Evolutionary conservation across 306 rosid genomes (phyloP), one percentile per base, ranked within the genome.

Genomic region (Quercus wislizeni): DNA sequence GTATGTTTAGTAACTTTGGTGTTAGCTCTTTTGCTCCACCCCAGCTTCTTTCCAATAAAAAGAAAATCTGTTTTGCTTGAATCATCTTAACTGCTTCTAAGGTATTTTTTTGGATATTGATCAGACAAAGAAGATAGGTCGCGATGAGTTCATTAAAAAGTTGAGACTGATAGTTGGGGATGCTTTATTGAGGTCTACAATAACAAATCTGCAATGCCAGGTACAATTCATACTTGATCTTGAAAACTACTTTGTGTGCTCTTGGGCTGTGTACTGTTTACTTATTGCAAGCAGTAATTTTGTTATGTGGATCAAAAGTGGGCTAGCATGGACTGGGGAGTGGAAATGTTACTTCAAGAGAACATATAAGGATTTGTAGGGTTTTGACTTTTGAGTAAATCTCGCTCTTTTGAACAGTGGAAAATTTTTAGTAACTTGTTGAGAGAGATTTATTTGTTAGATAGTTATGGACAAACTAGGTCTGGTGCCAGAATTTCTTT

Each of bases 101-200:
- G 3, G 5, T 51, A 27, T 21, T 75, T 20, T 30, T 33, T 68
- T 33, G 27, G 55, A 33, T 55, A 30, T 78, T 83, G 74, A 51
- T 72, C 87, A 94, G 99, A 84, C 84, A 64, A 92, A 89, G 86
- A 86, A 84, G 80, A 83, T 94, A 19, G 69, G 79, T 14, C 97
- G 97, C 70, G 91, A 87, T 38, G 91, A 84, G 78, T 94, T 94
- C 72, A 82, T 94, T 70, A 86, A 76, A 84, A 85, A 79, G 86
- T 74, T 94, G 91, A 91, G 97, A 83, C 76, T 83, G 74, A 83
- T 80, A 61, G 97, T 89, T 80, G 99, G 99, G 83, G 97, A 94
- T 81, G 23, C 74, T 74, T 78, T 94, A 52, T 71, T 94, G 91
- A 86, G 90, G 88, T 65, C 88, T 73, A 83, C 93, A 19, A 83